Evolutionary conservation across 805 yeast genomes (phyloP).

Genomic region (Candida andamanensis): DNA sequence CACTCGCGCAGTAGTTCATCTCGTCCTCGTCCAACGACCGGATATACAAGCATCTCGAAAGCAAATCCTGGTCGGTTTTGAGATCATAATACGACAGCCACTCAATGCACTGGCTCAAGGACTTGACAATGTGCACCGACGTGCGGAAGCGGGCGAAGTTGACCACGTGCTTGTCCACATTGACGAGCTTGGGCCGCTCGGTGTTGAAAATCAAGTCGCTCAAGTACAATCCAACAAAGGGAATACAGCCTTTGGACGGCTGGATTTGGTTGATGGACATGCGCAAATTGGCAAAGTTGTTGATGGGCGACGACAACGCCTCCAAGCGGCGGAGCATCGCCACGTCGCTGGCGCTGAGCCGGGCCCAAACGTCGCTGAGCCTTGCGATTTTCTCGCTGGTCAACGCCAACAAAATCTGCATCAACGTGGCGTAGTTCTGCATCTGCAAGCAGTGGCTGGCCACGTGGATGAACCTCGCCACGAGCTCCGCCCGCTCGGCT

Average conservation of each 20-base stretch:
- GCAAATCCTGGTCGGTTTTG: slow-evolving; percentile 51
- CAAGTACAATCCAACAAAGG: slow-evolving; percentile 81
- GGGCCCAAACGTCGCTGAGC: slow-evolving; percentile 68
- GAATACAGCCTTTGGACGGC: slow-evolving; percentile 74
- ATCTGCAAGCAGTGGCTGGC: slow-evolving; percentile 67
- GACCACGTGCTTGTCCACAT: slow-evolving; percentile 40
- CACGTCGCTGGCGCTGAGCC: slow-evolving; percentile 67
- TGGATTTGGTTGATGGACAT: slow-evolving; percentile 54
- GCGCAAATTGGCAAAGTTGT: slow-evolving; percentile 67
- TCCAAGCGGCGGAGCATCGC: slow-evolving; percentile 63
- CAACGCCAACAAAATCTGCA: slow-evolving; percentile 82
- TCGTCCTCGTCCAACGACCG: slow-evolving; percentile 70
- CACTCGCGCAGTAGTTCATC: slow-evolving; percentile 35
- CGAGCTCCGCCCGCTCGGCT: slow-evolving; percentile 57
- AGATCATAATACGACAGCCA: slow-evolving; percentile 72
- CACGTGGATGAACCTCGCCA: slow-evolving; percentile 83
- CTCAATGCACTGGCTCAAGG: slow-evolving; percentile 74
- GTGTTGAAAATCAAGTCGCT: slow-evolving; percentile 78
- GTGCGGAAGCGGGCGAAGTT: slow-evolving; percentile 76
- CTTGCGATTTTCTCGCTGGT: slow-evolving; percentile 59
- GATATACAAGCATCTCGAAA: slow-evolving; percentile 81
- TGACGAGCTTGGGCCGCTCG: slow-evolving; percentile 49
- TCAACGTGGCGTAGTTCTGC: slow-evolving; percentile 82
- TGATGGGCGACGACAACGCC: slow-evolving; percentile 65
- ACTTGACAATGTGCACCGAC: slow-evolving; percentile 71